Evolutionary conservation across 2,329 filamentous ascomycete genomes (phyloP).

Genomic region (Fusarium redolens): DNA sequence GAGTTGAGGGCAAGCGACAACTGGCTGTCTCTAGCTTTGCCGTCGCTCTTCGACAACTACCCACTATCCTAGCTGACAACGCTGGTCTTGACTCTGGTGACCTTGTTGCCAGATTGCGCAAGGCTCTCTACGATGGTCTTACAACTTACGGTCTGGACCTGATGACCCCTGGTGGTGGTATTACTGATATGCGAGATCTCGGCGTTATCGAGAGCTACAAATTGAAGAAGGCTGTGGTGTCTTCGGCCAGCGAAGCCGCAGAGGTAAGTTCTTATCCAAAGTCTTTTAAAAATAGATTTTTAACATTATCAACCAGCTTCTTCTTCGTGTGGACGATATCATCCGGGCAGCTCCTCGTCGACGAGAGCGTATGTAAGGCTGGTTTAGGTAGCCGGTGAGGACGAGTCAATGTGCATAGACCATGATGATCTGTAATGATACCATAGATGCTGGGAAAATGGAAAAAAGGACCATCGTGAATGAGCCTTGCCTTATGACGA

Average conservation of each 20-base stretch:
- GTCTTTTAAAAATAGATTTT: not conserved
- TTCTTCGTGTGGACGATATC: slow-evolving; percentile 96
- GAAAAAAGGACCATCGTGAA: slow-evolving; percentile 45
- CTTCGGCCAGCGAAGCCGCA: slow-evolving; percentile 93
- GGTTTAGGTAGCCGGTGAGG: slow-evolving; percentile 32
- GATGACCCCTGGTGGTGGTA: slow-evolving; percentile 87
- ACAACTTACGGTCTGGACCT: slow-evolving; percentile 92
- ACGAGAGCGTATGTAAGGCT: slow-evolving; percentile 54
- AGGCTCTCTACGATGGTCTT: slow-evolving; percentile 94
- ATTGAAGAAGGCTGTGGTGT: slow-evolving; percentile 97
- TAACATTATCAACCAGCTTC: slow-evolving; percentile 66
- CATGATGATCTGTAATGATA: slow-evolving; percentile 54
- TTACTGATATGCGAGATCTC: slow-evolving; percentile 94
- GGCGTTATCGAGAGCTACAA: slow-evolving; percentile 99
- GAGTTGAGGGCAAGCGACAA: slow-evolving; percentile 96
- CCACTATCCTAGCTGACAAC: slow-evolving; percentile 97
- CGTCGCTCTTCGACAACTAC: slow-evolving; percentile 88
- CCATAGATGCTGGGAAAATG: slow-evolving; percentile 50
- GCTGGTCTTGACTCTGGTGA: slow-evolving; percentile 96
- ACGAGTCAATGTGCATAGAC: slow-evolving; percentile 45
- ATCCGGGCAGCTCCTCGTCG: slow-evolving; percentile 88
- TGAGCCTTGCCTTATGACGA: slow-evolving; percentile 37
- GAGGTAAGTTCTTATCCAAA: slow-evolving; percentile 73
- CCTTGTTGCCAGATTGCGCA: slow-evolving; percentile 88
- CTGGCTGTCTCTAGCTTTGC: slow-evolving; percentile 93